These are phyloP conservation scores for Aaosphaeria pasadenensis DNA, from an alignment of 2,329 filamentous ascomycete genomes.

Conservation along the genomic window DNA sequence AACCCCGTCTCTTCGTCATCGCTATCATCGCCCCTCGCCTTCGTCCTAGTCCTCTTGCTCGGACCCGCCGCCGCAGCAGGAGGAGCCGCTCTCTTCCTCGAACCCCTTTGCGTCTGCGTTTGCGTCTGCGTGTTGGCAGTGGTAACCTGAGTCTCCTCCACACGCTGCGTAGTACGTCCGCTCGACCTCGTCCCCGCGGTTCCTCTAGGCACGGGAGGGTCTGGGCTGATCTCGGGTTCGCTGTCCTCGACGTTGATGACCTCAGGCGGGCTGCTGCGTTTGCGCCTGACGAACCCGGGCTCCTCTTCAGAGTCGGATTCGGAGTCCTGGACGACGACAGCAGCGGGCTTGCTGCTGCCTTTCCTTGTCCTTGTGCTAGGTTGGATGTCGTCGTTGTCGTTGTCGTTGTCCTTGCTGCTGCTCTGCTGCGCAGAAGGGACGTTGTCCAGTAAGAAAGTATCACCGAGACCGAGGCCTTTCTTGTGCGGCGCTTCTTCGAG, in stretches of 20 bases:
- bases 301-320: conserved; percentile 25
- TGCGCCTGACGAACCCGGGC: conserved; percentile 24
- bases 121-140: background rate
- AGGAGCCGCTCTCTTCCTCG: conserved; percentile 27
- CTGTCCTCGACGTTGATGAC: conserved; percentile 32
- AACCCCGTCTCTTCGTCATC: conserved; percentile 58
- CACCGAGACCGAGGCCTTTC: conserved; percentile 71
- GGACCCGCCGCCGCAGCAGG: conserved; percentile 16
- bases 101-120: conserved; percentile 14
- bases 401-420: conserved; percentile 12
- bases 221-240: conserved; percentile 13
- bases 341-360: too few species aligned
- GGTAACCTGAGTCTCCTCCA: conserved; percentile 24
- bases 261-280: conserved; percentile 8
- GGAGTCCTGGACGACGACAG: conserved; percentile 1
- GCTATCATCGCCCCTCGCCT: conserved; percentile 45
- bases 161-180: conserved; percentile 6
- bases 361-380: conserved; percentile 4
- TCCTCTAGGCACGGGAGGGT: too few species aligned
- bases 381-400: conserved; percentile 10
- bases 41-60: conserved; percentile 23
- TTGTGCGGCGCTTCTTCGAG: conserved; percentile 65
- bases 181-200: background rate
- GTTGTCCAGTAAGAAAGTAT: conserved; percentile 70
- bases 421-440: background rate